A percentile compares a stretch with the other conserved stretches of the same genome.
These are phyloP conservation scores for Xylariaceae sp. DNA, from an alignment of 2,329 filamentous ascomycete species.

Conservation along the genomic window DNA sequence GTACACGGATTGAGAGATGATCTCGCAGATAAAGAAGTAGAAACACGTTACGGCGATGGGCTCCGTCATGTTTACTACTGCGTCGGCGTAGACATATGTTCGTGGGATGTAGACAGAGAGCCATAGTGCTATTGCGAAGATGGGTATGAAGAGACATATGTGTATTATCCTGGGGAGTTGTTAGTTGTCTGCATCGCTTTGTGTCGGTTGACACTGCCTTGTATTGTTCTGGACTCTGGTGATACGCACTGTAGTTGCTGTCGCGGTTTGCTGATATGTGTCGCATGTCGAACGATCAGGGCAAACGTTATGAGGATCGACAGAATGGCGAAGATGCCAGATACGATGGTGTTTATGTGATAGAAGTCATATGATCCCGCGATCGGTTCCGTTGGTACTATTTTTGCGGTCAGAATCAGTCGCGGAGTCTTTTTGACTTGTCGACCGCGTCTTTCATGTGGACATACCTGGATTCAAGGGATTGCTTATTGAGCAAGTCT, in stretches of 20 bases:
- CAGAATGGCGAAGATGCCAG: constrained; percentile 34
- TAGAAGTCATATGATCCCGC: too few species aligned
- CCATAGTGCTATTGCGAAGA: constrained; percentile 39
- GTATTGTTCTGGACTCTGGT: too few species aligned
- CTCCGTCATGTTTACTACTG: constrained; percentile 40
- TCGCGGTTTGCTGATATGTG: constrained; percentile 39
- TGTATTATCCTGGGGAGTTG: constrained; percentile 36
- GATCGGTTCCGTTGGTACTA: too few species aligned
- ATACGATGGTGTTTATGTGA: constrained; percentile 36
- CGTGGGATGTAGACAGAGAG: constrained; percentile 37
- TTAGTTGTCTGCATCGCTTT: neutral
- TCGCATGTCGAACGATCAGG: constrained; percentile 36
- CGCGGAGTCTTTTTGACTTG: too few species aligned
- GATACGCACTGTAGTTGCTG: constrained; percentile 43
- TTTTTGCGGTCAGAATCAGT: too few species aligned
- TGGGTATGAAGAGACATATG: constrained; percentile 40
- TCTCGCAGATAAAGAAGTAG: constrained; percentile 44
- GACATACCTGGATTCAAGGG: too few species aligned
- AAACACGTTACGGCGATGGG: constrained; percentile 41
- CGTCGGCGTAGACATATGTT: constrained; percentile 38
- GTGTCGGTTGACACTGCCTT: constrained; percentile 4
- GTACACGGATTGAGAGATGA: too few species aligned
- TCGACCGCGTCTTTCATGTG: too few species aligned
- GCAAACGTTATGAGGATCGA: constrained; percentile 29
- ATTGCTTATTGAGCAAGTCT: too few species aligned